Evolutionary conservation across 331 rosid genomes (phyloP), one percentile per base, ranked within the genome.

Genomic region (Phaseolus coccineus): DNA sequence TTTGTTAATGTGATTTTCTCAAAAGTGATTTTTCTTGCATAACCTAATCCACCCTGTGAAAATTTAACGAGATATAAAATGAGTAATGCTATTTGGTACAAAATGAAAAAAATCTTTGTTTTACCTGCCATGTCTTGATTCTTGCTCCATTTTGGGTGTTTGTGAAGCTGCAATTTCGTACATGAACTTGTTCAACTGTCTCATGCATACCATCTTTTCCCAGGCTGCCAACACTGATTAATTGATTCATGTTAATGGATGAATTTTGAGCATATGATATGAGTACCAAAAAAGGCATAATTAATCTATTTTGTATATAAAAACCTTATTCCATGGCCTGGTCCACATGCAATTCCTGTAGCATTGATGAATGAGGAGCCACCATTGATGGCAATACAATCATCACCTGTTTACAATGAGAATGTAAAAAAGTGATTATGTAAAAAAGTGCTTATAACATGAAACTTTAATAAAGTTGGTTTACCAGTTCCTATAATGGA

Each of bases 321-420:
- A 37, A 37, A 37, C 91, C 91, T 89, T 81, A 89, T 89, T 0
- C 93, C 91, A 59, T 87, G 91, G 22, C 91, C 91, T 0, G 87
- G 87, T 37, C 87, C 91, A 31, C 88, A 87, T 2, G 7, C 13
- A 40, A 85, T 9, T 3, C 67, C 1, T 48, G 31, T 77, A 16
- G n/a, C 85, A 30, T 77, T 77, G 52, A 87, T 69, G 35, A 8
- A 35, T 2, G 74, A 72, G 0, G 69, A 30, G 1, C 82, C 85
- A 28, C 72, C 71, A 14, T 25, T 56, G 14, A 87, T 56, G 40
- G 88, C 85, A 57, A 87, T 57, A 67, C 87, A 87, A 24, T 87
- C 91, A 80, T 87, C 91, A 42, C 91, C 90, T 87, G 0, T 73
- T n/a, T 16, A 46, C 1, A 63, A 76, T n/a, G 15, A 1, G 0